Base-by-base conservation (phyloP, 495 filamentous ascomycete species). In the Aspergillus carlsbadensis region DNA sequence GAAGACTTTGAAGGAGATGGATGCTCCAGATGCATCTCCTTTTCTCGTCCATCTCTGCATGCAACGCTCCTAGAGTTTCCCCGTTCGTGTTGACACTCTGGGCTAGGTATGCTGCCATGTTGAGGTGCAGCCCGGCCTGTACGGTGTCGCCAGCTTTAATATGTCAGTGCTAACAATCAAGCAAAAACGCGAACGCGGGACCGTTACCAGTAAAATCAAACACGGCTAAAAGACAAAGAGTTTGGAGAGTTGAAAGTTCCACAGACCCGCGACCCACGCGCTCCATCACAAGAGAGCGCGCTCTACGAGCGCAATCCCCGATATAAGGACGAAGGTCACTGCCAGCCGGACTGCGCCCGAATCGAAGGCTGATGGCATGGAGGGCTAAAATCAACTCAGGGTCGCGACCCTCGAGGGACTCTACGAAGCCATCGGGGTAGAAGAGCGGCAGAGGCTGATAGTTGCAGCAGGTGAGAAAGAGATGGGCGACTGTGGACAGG, bases 201-300 rank as follows among this genome's bases (percentile, higher is more conserved):
- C 40, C 3, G 42, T 48, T 68, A 77, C 75, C 63, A 57, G 75
- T 69, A 35, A 71, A 76, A 41, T 77, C 74, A 37, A 76, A 58
- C 52, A 76, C 58, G 35, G 69, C 69, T 11, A 78, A 51, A 36
- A 78, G 59, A 47, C 73, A 76, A 0, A 78, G 56, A 2, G 70
- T 62, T 60, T 77, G 75, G 8, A 78, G 60, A 2, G 74, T 76
- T 6, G 74, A 75, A 5, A 78, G 52, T 47, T 78, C 74, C 14
- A 76, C 59, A 26, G 44, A 51, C 6, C 74, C 75, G 5, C 68
- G 53, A 14, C 61, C 58, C 4, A 77, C 11, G 22, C 66, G 70
- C 39, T 62, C 58, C 60, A 70, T 74, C 10, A 72, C 64, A 15
- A 69, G 56, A 10, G 56, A 59, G 24, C 67, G 53, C 10, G 74